A percentile compares a stretch with the other conserved stretches of the same genome.
Conservation (phyloP, 2,329 filamentous ascomycete genomes). For the Fusarium burgessii region DNA sequence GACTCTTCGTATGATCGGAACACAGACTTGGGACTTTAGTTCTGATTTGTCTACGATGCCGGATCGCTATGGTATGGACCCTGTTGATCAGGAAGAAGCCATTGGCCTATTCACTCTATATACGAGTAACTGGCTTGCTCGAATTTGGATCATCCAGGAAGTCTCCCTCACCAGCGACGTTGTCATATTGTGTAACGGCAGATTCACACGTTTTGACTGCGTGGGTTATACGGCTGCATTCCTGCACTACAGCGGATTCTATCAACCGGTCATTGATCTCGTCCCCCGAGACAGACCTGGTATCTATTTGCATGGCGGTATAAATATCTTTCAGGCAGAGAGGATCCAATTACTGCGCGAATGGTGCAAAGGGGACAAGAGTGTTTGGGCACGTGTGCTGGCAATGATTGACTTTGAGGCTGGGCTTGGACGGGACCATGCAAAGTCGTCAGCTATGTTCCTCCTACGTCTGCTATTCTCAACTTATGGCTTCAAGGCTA, state of each 20-base stretch:
- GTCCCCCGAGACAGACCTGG: not conserved
- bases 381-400: not conserved
- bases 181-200: not conserved
- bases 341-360: slow-evolving; percentile 2
- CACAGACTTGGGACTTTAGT: not conserved
- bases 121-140: not conserved
- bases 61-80: not conserved
- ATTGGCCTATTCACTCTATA: not conserved
- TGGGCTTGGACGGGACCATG: not conserved
- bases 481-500: not conserved
- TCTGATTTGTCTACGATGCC: not conserved
- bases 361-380: slow-evolving; percentile 8
- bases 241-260: slow-evolving; percentile 1
- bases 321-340: not conserved
- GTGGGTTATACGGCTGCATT: not conserved
- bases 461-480: not conserved
- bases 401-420: not conserved
- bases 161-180: not conserved
- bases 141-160: slow-evolving; percentile 1
- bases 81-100: not conserved
- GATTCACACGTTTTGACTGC: not conserved
- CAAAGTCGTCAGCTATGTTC: not conserved
- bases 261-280: not conserved
- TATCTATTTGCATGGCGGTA: fast-evolving
- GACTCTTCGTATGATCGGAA: not conserved